Percentiles rank a stretch among this genome's conserved stretches.
Evolutionary conservation across 148 eudicot species (phyloP).

Genomic region (Rhododendron williamsianum): DNA sequence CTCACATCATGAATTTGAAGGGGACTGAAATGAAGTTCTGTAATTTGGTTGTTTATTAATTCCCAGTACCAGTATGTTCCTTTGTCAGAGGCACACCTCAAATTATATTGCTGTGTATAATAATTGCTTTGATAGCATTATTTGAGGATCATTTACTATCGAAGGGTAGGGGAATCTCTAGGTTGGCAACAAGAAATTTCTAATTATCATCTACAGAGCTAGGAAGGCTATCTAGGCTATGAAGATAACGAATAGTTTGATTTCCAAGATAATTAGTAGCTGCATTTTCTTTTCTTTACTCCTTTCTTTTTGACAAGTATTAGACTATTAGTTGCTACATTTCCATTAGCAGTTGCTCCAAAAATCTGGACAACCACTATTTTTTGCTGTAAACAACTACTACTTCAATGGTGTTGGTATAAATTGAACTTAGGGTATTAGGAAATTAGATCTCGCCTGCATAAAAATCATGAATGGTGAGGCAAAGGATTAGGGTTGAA

Average conservation of each 20-base stretch:
- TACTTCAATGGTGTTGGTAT: neutral
- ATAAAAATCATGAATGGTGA: neutral
- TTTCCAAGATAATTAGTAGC: neutral
- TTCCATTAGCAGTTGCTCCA: neutral
- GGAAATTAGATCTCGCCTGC: neutral
- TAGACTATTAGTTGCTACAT: neutral
- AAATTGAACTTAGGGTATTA: neutral
- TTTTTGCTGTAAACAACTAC: neutral
- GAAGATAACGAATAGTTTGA: neutral
- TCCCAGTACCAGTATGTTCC: neutral
- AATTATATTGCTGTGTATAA: neutral
- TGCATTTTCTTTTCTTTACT: neutral
- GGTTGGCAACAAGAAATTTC: neutral
- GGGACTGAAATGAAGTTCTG: neutral
- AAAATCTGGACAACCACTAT: neutral
- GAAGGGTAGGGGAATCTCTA: neutral
- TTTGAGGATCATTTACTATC: neutral
- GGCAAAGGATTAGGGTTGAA: neutral
- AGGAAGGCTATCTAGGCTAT: neutral
- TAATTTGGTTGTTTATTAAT: neutral
- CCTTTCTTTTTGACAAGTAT: too few species aligned
- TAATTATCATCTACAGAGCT: neutral
- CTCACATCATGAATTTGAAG: neutral
- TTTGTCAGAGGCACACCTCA: neutral
- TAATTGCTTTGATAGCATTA: neutral